Evolutionary conservation across 257 asterid genomes (phyloP).

Genomic region (Ballota nigra): DNA sequence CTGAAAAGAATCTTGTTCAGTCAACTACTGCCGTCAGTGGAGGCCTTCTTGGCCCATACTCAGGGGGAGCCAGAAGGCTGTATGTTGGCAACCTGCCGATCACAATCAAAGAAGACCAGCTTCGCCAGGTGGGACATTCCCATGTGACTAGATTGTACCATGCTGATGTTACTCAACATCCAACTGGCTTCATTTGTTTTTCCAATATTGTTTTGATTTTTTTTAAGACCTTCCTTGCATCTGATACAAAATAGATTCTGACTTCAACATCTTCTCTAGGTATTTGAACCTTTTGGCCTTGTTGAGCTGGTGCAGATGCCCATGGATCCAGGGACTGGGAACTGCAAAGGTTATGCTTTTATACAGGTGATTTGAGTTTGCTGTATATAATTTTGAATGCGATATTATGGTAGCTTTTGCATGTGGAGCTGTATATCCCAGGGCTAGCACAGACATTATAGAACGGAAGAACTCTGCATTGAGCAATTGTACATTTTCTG

Average conservation of each 20-base stretch:
- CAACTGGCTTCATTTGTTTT: neutral
- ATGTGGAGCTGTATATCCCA: slow-evolving; percentile 8
- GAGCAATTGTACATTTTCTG: neutral
- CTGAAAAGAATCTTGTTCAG: slow-evolving; percentile 78
- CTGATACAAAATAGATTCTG: neutral
- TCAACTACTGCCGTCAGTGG: slow-evolving; percentile 47
- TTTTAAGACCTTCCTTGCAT: neutral
- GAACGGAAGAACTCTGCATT: neutral
- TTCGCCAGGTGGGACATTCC: slow-evolving; percentile 51
- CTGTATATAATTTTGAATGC: slow-evolving; percentile 5
- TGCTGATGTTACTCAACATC: slow-evolving; percentile 13
- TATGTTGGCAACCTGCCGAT: slow-evolving; percentile 68
- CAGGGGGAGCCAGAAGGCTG: slow-evolving; percentile 60
- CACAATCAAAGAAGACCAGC: slow-evolving; percentile 65
- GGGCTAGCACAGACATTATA: slow-evolving; percentile 15
- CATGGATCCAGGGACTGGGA: slow-evolving; percentile 53
- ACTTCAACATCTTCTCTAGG: slow-evolving; percentile 29
- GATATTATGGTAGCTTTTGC: slow-evolving; percentile 9
- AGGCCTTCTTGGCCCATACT: slow-evolving; percentile 44
- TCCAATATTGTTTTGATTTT: neutral
- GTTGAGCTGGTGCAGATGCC: slow-evolving; percentile 80
- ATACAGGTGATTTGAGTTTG: slow-evolving; percentile 54
- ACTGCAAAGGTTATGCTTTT: slow-evolving; percentile 67
- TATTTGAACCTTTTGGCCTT: slow-evolving; percentile 70
- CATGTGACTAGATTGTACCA: slow-evolving; percentile 13